These are phyloP conservation scores for Ganoderma leucocontextum DNA, from an alignment of 1,284 basidiomycete species.

Conservation along the genomic window DNA sequence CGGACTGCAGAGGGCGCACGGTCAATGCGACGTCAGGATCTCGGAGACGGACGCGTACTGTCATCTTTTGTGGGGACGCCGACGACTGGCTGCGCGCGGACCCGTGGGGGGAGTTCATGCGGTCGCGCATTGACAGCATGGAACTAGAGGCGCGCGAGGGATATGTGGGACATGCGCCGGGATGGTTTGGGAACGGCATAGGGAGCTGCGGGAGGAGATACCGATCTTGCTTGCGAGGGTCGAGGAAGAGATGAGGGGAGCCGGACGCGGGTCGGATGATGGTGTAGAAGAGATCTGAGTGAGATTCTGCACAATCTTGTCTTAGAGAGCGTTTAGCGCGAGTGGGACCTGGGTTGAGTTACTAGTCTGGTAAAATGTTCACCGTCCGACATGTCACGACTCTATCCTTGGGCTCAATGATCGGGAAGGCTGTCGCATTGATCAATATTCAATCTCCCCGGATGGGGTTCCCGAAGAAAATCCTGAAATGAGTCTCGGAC, in stretches of 20 bases:
- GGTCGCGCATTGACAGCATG: background rate
- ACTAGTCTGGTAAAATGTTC: too few species aligned
- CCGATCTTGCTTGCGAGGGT: slow-evolving; percentile 2
- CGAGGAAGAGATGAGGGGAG: background rate
- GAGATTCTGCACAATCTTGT: too few species aligned
- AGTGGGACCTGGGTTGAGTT: too few species aligned
- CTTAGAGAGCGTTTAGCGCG: too few species aligned
- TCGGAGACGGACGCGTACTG: background rate
- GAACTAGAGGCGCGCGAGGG: background rate
- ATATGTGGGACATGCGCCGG: slow-evolving; percentile 1
- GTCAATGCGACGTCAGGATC: background rate
- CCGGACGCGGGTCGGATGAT: background rate
- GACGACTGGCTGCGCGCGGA: background rate
- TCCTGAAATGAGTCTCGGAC: too few species aligned
- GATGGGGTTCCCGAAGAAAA: too few species aligned
- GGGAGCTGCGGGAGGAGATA: slow-evolving; percentile 9
- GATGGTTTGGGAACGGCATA: background rate
- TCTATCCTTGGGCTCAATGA: too few species aligned
- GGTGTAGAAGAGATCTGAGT: background rate
- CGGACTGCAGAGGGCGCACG: background rate
- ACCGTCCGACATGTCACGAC: too few species aligned
- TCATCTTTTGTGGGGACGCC: background rate
- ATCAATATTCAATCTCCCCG: too few species aligned
- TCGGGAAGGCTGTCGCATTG: too few species aligned
- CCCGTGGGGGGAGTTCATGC: slow-evolving; percentile 3